These are phyloP conservation scores for Pseudocercospora macadamiae DNA, from an alignment of 2,329 filamentous ascomycete genomes.

Conservation along the genomic window DNA sequence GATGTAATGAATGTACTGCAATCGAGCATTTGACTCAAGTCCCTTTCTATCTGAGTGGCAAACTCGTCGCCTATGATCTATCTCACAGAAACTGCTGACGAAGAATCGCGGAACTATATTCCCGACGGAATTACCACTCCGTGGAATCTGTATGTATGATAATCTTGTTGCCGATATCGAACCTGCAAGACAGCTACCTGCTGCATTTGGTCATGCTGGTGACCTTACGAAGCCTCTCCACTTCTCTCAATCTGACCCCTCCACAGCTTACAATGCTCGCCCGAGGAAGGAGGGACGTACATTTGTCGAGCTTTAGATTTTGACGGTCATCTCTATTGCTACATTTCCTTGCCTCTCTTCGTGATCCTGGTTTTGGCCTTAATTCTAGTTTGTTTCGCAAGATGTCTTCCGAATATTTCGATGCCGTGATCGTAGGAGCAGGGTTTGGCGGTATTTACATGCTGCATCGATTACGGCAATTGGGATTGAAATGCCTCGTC, in stretches of 20 bases:
- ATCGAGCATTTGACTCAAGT: neutral
- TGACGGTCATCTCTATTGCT: too few relatives aligned
- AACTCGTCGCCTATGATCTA: too few relatives aligned
- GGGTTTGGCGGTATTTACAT: slow-evolving; percentile 33
- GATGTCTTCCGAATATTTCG: slow-evolving; percentile 13
- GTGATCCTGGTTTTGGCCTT: neutral
- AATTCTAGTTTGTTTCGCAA: too few relatives aligned
- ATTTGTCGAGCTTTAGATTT: neutral
- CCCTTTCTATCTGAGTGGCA: neutral
- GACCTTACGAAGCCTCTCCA: neutral
- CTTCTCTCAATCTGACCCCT: neutral
- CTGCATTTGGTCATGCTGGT: neutral
- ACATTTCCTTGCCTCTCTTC: neutral
- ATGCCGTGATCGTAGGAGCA: slow-evolving; percentile 35
- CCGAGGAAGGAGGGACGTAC: neutral
- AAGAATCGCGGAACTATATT: neutral
- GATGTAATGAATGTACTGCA: slow-evolving; percentile 1
- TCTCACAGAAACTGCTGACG: too few relatives aligned
- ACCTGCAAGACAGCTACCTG: too few relatives aligned
- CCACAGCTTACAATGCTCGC: neutral
- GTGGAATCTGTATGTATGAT: neutral
- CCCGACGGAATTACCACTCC: neutral
- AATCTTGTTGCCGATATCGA: neutral
- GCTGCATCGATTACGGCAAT: slow-evolving; percentile 22
- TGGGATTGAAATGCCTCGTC: slow-evolving; percentile 34